Evolutionary conservation across 1,284 basidiomycete species (phyloP).

Genomic region (Porogramme epimiltina): DNA sequence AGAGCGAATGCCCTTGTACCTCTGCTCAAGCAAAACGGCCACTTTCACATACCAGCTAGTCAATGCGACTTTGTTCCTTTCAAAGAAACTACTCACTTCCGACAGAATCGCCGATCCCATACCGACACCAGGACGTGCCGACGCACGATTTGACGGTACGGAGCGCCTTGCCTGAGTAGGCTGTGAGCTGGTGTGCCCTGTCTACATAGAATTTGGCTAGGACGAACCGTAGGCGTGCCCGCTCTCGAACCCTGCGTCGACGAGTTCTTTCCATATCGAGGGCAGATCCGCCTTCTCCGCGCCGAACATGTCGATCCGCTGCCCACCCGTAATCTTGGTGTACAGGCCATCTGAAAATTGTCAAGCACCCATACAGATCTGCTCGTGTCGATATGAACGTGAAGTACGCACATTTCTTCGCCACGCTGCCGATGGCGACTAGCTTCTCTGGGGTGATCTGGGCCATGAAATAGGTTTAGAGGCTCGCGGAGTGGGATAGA

Average conservation of each 20-base stretch:
- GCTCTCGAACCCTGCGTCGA: conserved; percentile 71
- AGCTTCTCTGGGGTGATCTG: conserved; percentile 69
- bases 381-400: neutral
- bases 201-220: too few species aligned
- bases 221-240: conserved; percentile 67
- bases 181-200: neutral
- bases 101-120: conserved; percentile 77
- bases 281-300: conserved; percentile 78
- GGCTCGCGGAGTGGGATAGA: too few species aligned
- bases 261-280: conserved; percentile 72
- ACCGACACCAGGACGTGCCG: conserved; percentile 71
- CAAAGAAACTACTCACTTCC: conserved; percentile 39
- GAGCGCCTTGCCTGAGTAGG: conserved; percentile 47
- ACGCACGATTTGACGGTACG: conserved; percentile 64
- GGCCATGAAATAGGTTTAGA: too few species aligned
- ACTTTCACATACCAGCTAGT: conserved; percentile 30
- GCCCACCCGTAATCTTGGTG: conserved; percentile 68
- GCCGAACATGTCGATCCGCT: conserved; percentile 76
- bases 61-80: too few species aligned
- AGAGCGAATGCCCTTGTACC: conserved; percentile 72
- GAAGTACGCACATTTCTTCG: conserved; percentile 56
- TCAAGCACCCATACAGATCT: neutral
- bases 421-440: conserved; percentile 69
- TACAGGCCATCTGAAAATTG: conserved; percentile 59
- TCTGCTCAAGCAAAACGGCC: conserved; percentile 72